Conservation (phyloP, 75 land plant species). For the Picea glauca region DNA sequence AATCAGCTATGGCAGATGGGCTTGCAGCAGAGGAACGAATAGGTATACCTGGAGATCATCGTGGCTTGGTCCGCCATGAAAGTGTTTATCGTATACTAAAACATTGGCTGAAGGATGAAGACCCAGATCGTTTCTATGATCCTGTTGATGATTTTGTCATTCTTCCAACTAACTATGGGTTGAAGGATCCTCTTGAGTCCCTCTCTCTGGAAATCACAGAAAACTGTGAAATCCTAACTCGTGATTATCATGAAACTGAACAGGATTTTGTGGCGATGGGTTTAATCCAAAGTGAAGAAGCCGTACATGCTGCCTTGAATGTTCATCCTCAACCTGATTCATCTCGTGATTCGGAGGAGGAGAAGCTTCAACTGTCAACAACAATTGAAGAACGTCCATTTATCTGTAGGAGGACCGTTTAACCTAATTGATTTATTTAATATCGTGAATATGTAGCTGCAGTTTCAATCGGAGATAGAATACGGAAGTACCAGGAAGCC, state of each 20-base stretch:
- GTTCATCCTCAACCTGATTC: too few species aligned
- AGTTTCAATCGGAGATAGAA: too few species aligned
- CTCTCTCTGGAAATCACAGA: constrained; percentile 30
- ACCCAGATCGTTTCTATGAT: constrained; percentile 13
- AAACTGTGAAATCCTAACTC: constrained; percentile 56
- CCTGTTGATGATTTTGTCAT: constrained; percentile 90
- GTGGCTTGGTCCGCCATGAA: too few species aligned
- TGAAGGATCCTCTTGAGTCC: constrained; percentile 13
- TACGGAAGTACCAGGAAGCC: too few species aligned
- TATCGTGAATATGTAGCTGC: too few species aligned
- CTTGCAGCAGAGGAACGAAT: too few species aligned
- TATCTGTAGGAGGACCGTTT: constrained; percentile 26
- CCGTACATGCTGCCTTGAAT: constrained; percentile 1
- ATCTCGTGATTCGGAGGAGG: not conserved
- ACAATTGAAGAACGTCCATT: constrained; percentile 16
- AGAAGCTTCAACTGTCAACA: constrained; percentile 54
- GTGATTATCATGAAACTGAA: constrained; percentile 10
- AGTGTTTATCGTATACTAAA: too few species aligned
- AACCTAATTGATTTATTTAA: too few species aligned
- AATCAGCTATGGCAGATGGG: too few species aligned
- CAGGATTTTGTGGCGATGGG: constrained; percentile 22
- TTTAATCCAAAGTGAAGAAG: constrained; percentile 41
- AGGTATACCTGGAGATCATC: too few species aligned
- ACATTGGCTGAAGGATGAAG: too few species aligned
- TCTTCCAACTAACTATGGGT: constrained; percentile 70